phyloP scores from a whole-genome alignment of 2,329 filamentous ascomycete genomes.

The Penicillium vulpinum region DNA sequence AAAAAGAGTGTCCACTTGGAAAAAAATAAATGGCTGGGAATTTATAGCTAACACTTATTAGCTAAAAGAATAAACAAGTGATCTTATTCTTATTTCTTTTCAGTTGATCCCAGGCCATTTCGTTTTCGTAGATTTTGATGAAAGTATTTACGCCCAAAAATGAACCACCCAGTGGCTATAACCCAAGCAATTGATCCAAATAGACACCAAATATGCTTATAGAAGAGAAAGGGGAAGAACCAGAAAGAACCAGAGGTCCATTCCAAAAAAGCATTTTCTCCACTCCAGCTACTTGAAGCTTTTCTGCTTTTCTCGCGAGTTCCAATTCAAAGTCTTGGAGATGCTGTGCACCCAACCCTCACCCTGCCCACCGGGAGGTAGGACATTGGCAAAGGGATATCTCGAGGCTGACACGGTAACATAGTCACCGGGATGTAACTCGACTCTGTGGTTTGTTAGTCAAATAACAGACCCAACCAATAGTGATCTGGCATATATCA shows the following conservation, averaged over 20 bases:
- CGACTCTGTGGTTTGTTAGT: constrained; percentile 39
- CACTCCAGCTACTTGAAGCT: constrained; percentile 28
- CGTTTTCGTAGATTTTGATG: background rate
- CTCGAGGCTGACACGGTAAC: constrained; percentile 54
- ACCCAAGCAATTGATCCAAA: background rate
- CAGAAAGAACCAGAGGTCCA: background rate
- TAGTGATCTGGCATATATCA: background rate
- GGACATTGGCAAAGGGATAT: constrained; percentile 54
- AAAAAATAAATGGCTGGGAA: background rate
- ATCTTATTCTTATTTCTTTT: background rate
- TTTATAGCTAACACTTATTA: background rate
- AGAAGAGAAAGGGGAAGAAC: background rate
- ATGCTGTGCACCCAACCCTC: constrained; percentile 55
- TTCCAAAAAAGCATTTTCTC: background rate
- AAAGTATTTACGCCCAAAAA: constrained; percentile 3
- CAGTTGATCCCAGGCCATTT: background rate
- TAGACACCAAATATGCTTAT: background rate
- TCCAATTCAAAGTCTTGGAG: constrained; percentile 54
- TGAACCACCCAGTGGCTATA: constrained; percentile 13
- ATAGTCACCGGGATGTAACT: constrained; percentile 53
- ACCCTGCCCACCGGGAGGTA: constrained; percentile 45
- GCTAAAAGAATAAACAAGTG: background rate
- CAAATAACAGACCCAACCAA: background rate
- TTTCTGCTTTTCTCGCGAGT: constrained; percentile 50
- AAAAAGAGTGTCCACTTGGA: constrained; percentile 14